phyloP scores from a whole-genome alignment of 805 yeast species.

The Kodamaea leandrae region DNA sequence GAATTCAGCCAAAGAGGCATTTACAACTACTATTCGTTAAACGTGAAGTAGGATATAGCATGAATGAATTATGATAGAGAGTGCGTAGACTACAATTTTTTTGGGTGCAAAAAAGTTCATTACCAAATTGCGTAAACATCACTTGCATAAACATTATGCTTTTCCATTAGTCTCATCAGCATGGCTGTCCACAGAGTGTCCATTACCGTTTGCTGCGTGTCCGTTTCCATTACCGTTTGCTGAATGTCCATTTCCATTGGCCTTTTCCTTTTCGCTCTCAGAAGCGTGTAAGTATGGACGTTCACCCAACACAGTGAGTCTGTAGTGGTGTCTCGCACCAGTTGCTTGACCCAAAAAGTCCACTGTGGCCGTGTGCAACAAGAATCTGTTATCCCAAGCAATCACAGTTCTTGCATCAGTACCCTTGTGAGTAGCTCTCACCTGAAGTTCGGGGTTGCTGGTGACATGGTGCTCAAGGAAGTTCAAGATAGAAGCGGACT shows the following conservation, averaged over 20 bases:
- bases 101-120: background rate
- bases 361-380: conserved; percentile 21
- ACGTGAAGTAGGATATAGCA: conserved; percentile 32
- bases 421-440: conserved; percentile 24
- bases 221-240: background rate
- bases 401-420: conserved; percentile 23
- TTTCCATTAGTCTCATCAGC: conserved; percentile 6
- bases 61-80: background rate
- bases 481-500: conserved; percentile 21
- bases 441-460: conserved; percentile 25
- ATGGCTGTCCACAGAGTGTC: background rate
- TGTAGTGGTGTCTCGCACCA: conserved; percentile 24
- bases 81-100: background rate
- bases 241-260: background rate
- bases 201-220: too few species aligned
- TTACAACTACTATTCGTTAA: conserved; percentile 56
- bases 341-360: conserved; percentile 25
- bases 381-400: conserved; percentile 27
- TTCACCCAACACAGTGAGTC: conserved; percentile 27
- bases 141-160: background rate
- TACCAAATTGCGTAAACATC: background rate
- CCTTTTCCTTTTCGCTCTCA: background rate
- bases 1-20: conserved; percentile 54
- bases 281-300: conserved; percentile 20
- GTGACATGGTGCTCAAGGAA: conserved; percentile 22